Conservation (phyloP, 2,329 filamentous ascomycete genomes). For the Aureobasidium mangrovei region DNA sequence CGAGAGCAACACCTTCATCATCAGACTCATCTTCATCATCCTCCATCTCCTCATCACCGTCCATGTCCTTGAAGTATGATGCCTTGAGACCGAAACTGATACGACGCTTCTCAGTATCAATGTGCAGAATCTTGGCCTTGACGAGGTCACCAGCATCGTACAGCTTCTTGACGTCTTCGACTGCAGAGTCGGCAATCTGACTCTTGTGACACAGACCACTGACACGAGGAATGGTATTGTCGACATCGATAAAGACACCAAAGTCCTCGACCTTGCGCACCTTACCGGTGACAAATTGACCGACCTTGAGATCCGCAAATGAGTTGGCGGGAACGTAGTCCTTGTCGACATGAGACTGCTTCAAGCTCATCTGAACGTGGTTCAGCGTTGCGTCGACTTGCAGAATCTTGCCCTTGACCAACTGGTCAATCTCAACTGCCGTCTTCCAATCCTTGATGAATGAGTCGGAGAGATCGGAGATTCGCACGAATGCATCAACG, state of each 20-base stretch:
- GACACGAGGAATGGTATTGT: slow-evolving; percentile 70
- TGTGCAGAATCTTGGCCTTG: slow-evolving; percentile 76
- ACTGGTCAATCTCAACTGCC: slow-evolving; percentile 75
- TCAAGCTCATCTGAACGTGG: slow-evolving; percentile 78
- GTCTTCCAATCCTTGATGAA: slow-evolving; percentile 96
- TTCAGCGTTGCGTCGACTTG: slow-evolving; percentile 58
- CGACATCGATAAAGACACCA: slow-evolving; percentile 86
- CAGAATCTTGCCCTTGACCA: slow-evolving; percentile 80
- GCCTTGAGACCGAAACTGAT: slow-evolving; percentile 90
- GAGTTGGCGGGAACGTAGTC: slow-evolving; percentile 66
- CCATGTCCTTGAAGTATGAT: slow-evolving; percentile 66
- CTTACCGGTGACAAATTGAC: slow-evolving; percentile 79
- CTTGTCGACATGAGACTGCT: slow-evolving; percentile 72
- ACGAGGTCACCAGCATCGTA: slow-evolving; percentile 89
- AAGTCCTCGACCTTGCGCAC: slow-evolving; percentile 91
- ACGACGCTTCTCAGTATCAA: slow-evolving; percentile 65
- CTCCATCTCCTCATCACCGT: slow-evolving; percentile 36
- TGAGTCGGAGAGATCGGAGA: slow-evolving; percentile 80
- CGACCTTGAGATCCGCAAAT: slow-evolving; percentile 67
- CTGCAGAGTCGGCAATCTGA: slow-evolving; percentile 76
- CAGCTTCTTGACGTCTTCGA: slow-evolving; percentile 78
- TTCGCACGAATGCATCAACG: slow-evolving; percentile 72
- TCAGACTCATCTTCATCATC: slow-evolving; percentile 32
- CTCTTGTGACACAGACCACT: slow-evolving; percentile 89
- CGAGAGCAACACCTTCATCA: slow-evolving; percentile 24